Percentiles rank a stretch among this genome's conserved stretches.
These are phyloP conservation scores for Nemania sp. DNA, from an alignment of 2,329 filamentous ascomycete species.

Conservation along the genomic window DNA sequence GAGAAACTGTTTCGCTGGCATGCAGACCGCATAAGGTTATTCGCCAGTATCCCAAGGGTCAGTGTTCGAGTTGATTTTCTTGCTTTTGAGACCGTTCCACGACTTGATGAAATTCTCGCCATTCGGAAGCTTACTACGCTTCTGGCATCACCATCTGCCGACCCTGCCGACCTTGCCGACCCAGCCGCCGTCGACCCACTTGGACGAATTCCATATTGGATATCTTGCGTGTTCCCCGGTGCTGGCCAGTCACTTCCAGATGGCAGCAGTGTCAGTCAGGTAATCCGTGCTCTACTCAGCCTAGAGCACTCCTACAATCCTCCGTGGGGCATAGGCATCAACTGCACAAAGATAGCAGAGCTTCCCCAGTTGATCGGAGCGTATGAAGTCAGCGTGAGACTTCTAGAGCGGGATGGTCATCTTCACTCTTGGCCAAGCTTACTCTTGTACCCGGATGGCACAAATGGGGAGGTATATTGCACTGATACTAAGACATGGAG, in stretches of 20 bases:
- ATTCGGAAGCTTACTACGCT: constrained; percentile 51
- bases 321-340: constrained; percentile 68
- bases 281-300: constrained; percentile 41
- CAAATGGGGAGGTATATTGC: constrained; percentile 69
- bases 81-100: constrained; percentile 68
- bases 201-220: constrained; percentile 56
- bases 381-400: constrained; percentile 54
- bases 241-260: constrained; percentile 59
- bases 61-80: constrained; percentile 53
- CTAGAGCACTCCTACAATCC: constrained; percentile 28
- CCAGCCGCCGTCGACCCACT: constrained; percentile 26
- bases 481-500: constrained; percentile 65
- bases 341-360: constrained; percentile 69
- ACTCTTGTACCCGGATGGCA: constrained; percentile 70
- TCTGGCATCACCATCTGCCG: constrained; percentile 32
- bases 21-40: constrained; percentile 54
- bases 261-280: constrained; percentile 51
- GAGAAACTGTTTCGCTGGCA: constrained; percentile 60
- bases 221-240: constrained; percentile 64
- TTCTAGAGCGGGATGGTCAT: constrained; percentile 42
- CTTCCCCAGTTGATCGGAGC: constrained; percentile 57
- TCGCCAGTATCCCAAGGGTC: constrained; percentile 46
- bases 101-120: constrained; percentile 63
- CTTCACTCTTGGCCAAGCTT: constrained; percentile 53
- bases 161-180: constrained; percentile 27